These are phyloP conservation scores for Penicillium psychrofluorescens DNA, from an alignment of 495 filamentous ascomycete species.

Conservation along the genomic window DNA sequence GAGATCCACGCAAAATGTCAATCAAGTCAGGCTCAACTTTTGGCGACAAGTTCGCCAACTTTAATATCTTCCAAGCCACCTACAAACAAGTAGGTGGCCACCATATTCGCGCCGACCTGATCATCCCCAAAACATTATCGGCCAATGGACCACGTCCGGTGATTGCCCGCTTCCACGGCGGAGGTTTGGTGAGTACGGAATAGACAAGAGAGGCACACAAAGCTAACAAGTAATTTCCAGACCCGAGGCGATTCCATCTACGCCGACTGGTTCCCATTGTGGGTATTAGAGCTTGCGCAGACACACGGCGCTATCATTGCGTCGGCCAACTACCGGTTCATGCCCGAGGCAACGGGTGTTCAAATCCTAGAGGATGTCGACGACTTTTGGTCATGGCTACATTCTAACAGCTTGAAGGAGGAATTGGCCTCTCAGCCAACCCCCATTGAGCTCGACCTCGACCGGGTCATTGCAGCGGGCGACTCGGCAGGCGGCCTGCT, in stretches of 20 bases:
- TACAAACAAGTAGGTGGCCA: constrained; percentile 13
- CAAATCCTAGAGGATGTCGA: constrained; percentile 34
- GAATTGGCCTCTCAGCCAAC: not conserved
- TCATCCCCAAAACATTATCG: constrained; percentile 4
- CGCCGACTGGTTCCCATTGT: constrained; percentile 10
- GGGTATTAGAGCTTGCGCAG: constrained; percentile 11
- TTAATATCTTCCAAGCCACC: constrained; percentile 4
- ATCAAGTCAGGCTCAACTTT: no score
- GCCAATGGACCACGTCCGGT: constrained; percentile 5
- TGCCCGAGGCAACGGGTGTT: constrained; percentile 35
- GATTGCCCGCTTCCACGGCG: constrained; percentile 15
- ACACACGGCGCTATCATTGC: constrained; percentile 23
- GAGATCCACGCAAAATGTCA: no score
- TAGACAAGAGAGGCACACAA: not conserved
- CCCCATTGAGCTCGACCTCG: constrained; percentile 7
- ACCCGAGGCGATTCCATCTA: constrained; percentile 12
- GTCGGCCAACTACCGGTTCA: constrained; percentile 36
- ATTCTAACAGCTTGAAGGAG: not conserved
- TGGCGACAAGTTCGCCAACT: not conserved
- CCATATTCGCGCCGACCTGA: constrained; percentile 11
- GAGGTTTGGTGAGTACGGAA: constrained; percentile 6
- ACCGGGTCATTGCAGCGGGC: constrained; percentile 7
- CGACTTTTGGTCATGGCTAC: constrained; percentile 41
- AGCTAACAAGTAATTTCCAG: not conserved
- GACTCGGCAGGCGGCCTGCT: constrained; percentile 14